A percentile compares a stretch with the other conserved stretches of the same genome.
phyloP scores from a whole-genome alignment of 1,284 basidiomycete genomes.

The Leccinum griseonigrum region DNA sequence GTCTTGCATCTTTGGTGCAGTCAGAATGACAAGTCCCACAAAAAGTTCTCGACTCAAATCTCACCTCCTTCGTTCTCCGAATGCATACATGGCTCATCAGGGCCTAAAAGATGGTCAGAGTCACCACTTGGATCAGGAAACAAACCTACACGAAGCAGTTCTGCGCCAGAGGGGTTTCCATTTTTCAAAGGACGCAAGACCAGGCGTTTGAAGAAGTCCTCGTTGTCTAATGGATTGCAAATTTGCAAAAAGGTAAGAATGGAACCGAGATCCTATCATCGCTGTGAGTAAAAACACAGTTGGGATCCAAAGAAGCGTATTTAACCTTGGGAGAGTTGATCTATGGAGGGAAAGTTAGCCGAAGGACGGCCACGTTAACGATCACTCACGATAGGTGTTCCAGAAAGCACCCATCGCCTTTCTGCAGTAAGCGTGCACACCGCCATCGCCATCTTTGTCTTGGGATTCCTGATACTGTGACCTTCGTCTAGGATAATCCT shows the following conservation, averaged over 20 bases:
- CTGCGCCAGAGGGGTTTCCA: conserved; percentile 62
- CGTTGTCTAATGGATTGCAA: conserved; percentile 78
- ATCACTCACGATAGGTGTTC: conserved; percentile 78
- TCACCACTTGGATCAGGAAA: neutral
- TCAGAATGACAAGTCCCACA: conserved; percentile 6
- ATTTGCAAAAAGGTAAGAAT: conserved; percentile 79
- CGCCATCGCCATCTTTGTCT: conserved; percentile 79
- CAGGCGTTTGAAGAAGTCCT: conserved; percentile 77
- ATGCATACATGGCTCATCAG: conserved; percentile 84
- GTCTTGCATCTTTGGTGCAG: conserved; percentile 70
- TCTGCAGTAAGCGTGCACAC: conserved; percentile 69
- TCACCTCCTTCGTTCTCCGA: conserved; percentile 81
- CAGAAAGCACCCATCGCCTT: conserved; percentile 77
- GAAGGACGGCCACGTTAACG: neutral
- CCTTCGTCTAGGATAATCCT: conserved; percentile 87
- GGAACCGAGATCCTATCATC: conserved; percentile 75
- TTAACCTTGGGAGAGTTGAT: conserved; percentile 75
- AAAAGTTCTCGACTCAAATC: conserved; percentile 5
- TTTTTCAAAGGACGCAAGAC: conserved; percentile 71
- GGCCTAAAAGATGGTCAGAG: conserved; percentile 44
- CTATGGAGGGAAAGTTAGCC: conserved; percentile 35
- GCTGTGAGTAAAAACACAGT: neutral
- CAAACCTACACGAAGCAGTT: conserved; percentile 62
- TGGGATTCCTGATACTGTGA: conserved; percentile 81
- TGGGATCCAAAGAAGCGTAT: neutral